These are phyloP conservation scores for Cicer yamashitae DNA, from an alignment of 306 rosid species.

Conservation along the genomic window DNA sequence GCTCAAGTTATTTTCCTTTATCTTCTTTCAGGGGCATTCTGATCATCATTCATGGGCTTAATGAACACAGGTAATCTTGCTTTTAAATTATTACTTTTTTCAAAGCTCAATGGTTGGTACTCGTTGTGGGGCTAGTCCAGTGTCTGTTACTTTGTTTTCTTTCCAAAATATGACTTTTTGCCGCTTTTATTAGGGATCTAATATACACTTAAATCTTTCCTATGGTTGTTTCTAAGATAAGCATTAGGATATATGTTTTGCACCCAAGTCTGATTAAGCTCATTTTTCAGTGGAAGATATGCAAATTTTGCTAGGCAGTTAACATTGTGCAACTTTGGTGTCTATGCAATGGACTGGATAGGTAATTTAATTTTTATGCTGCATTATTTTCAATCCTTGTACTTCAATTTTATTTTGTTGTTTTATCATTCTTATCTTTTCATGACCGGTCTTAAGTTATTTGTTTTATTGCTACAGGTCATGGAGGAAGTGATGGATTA, in stretches of 20 bases:
- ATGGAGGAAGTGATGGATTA: constrained; percentile 99
- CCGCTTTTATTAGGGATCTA: background rate
- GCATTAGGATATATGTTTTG: background rate
- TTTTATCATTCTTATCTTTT: constrained; percentile 7
- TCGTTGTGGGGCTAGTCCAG: background rate
- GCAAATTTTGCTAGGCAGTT: constrained; percentile 80
- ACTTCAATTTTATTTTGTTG: background rate
- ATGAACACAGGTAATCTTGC: constrained; percentile 83
- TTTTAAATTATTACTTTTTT: background rate
- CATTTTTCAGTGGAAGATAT: constrained; percentile 89
- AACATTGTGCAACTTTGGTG: constrained; percentile 83
- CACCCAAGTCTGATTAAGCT: constrained; percentile 35
- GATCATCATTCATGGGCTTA: constrained; percentile 90
- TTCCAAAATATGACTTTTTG: background rate
- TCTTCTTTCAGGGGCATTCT: constrained; percentile 80
- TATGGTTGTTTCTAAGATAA: constrained; percentile 17
- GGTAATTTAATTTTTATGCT: constrained; percentile 51
- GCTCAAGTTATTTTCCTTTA: constrained; percentile 24
- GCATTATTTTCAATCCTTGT: background rate
- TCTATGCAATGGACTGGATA: constrained; percentile 99
- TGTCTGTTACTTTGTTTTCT: background rate
- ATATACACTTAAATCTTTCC: constrained; percentile 5
- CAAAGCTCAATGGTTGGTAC: background rate
- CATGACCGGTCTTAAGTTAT: constrained; percentile 25
- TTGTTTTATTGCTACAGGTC: constrained; percentile 63